These are phyloP conservation scores for Porcisia hertigi DNA, from an alignment of 208 protist genomes.

Conservation along the genomic window DNA sequence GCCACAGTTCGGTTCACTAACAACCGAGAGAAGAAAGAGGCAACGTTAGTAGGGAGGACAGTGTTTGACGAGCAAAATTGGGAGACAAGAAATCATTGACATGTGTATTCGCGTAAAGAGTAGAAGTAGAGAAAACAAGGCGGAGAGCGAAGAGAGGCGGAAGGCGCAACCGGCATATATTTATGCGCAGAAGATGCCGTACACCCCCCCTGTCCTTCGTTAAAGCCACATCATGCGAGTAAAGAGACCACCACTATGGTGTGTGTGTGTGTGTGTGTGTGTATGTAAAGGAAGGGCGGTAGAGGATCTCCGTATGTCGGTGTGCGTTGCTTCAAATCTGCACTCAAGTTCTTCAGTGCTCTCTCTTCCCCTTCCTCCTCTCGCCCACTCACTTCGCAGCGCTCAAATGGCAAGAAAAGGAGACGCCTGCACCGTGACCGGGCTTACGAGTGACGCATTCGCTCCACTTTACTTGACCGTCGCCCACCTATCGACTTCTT, in stretches of 20 bases:
- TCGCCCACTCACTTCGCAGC: not conserved
- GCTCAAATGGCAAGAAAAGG: not conserved
- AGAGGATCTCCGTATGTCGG: not conserved
- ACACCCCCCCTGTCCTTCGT: not conserved
- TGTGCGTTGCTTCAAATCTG: not conserved
- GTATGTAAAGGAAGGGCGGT: not conserved
- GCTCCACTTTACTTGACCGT: not conserved
- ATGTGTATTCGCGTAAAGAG: not conserved
- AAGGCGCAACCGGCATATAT: not conserved
- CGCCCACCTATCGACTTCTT: not conserved
- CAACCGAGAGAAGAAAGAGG: not conserved
- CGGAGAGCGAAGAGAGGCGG: not conserved
- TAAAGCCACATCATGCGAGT: not conserved
- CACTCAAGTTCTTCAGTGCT: not conserved
- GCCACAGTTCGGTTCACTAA: not conserved
- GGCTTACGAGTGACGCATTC: not conserved
- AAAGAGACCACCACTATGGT: not conserved
- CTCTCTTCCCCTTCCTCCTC: not conserved
- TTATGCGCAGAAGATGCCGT: not conserved
- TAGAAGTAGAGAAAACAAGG: not conserved
- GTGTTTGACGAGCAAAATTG: not conserved
- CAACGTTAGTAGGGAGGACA: not conserved
- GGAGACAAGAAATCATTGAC: not conserved
- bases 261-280: too few relatives aligned
- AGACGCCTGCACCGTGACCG: not conserved